phyloP scores from a whole-genome alignment of 2,329 filamentous ascomycete genomes.

The Penicillium sp. region DNA sequence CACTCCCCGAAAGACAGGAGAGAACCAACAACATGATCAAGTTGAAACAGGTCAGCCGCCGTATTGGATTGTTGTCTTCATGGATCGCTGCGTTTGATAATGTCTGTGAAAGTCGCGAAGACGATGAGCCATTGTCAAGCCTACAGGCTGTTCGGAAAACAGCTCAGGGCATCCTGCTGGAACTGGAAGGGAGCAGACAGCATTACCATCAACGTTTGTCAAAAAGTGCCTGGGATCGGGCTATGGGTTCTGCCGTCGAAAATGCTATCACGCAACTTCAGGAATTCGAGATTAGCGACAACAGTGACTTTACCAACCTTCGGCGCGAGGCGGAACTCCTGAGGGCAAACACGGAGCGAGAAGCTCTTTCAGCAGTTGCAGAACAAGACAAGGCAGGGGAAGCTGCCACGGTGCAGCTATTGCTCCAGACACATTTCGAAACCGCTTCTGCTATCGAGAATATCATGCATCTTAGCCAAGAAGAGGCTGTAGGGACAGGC shows the following conservation, averaged over 20 bases:
- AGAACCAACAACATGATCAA: conserved; percentile 80
- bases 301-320: conserved; percentile 72
- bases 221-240: conserved; percentile 83
- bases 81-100: conserved; percentile 94
- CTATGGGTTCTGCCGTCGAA: conserved; percentile 84
- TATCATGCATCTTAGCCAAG: conserved; percentile 80
- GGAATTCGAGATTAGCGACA: conserved; percentile 69
- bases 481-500: conserved; percentile 80
- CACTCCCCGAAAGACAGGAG: conserved; percentile 76
- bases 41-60: conserved; percentile 78
- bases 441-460: conserved; percentile 82
- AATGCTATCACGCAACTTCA: conserved; percentile 81
- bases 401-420: conserved; percentile 75
- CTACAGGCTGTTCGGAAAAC: conserved; percentile 81
- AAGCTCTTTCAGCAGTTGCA: conserved; percentile 75
- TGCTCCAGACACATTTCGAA: conserved; percentile 90
- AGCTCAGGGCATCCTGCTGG: conserved; percentile 83
- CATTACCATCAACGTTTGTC: conserved; percentile 85
- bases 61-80: conserved; percentile 82
- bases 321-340: conserved; percentile 83
- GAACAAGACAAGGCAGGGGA: conserved; percentile 86
- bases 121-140: conserved; percentile 68
- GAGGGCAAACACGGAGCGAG: conserved; percentile 80
- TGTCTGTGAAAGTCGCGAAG: conserved; percentile 73
- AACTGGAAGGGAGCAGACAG: conserved; percentile 87